A percentile compares a stretch with the other conserved stretches of the same genome.
phyloP scores from a whole-genome alignment of 495 filamentous ascomycete species.

The Penicillium mononematosum region DNA sequence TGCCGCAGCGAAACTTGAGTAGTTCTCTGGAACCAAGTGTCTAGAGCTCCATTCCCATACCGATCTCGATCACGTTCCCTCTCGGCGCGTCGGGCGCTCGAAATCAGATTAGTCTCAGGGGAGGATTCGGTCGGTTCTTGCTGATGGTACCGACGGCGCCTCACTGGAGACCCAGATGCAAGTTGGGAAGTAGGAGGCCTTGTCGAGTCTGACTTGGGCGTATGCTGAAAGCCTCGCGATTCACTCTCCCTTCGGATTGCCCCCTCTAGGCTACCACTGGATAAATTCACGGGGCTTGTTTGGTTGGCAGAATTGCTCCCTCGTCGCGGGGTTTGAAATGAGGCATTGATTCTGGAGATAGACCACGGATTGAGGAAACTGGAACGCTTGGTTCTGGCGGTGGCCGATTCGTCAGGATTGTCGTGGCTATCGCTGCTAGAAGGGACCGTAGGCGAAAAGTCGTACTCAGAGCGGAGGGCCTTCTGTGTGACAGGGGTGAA shows the following conservation, averaged over 20 bases:
- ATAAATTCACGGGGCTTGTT: neutral
- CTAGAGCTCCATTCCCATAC: constrained; percentile 42
- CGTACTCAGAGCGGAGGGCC: neutral
- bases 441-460: neutral
- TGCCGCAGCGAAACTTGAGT: constrained; percentile 22
- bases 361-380: constrained; percentile 36
- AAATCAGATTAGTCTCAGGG: neutral
- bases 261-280: neutral
- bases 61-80: constrained; percentile 34
- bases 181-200: constrained; percentile 15
- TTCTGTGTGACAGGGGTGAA: neutral
- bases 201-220: constrained; percentile 1
- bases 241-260: neutral
- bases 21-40: constrained; percentile 40
- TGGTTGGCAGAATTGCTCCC: neutral
- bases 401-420: neutral
- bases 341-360: constrained; percentile 28
- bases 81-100: constrained; percentile 13
- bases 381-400: neutral
- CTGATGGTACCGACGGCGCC: neutral
- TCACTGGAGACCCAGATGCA: constrained; percentile 15
- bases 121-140: neutral
- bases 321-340: constrained; percentile 16
- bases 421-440: neutral
- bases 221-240: neutral